Evolutionary conservation across 2,329 filamentous ascomycete species (phyloP).

Genomic region (Exophiala sp.): DNA sequence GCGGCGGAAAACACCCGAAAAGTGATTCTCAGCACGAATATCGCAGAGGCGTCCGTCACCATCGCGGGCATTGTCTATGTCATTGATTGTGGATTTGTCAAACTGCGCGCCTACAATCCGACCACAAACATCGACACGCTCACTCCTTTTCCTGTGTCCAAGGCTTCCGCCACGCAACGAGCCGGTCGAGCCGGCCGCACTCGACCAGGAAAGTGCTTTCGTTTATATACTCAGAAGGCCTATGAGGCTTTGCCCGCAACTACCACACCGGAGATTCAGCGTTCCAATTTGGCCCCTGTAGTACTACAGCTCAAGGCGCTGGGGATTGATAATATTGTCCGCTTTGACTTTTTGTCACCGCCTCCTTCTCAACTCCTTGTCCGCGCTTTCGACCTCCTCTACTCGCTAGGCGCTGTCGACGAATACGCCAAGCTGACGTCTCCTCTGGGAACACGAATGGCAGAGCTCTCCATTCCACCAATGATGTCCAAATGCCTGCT

Average conservation of each 20-base stretch:
- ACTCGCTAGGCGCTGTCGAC: conserved; percentile 78
- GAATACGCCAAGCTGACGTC: conserved; percentile 84
- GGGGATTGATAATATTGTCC: conserved; percentile 87
- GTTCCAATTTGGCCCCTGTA: conserved; percentile 81
- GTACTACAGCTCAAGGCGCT: conserved; percentile 89
- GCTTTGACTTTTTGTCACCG: conserved; percentile 81
- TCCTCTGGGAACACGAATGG: conserved; percentile 84
- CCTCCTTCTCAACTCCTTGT: conserved; percentile 80
- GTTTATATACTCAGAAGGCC: conserved; percentile 75
- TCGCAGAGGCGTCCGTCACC: conserved; percentile 91
- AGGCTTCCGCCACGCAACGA: conserved; percentile 86
- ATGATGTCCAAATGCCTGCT: conserved; percentile 92
- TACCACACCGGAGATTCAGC: conserved; percentile 83
- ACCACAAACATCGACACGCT: conserved; percentile 80
- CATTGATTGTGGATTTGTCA: conserved; percentile 84
- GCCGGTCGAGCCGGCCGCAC: conserved; percentile 86
- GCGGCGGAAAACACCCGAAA: conserved; percentile 77
- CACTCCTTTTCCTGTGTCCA: conserved; percentile 73
- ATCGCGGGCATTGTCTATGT: conserved; percentile 90
- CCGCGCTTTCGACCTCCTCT: conserved; percentile 81
- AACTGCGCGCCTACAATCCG: conserved; percentile 79
- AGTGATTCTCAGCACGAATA: conserved; percentile 89
- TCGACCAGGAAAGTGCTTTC: conserved; percentile 85
- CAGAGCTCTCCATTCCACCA: conserved; percentile 84
- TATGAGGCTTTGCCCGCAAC: conserved; percentile 62